Evolutionary conservation across 2,329 filamentous ascomycete species (phyloP).

Genomic region (Aureobasidium lini): DNA sequence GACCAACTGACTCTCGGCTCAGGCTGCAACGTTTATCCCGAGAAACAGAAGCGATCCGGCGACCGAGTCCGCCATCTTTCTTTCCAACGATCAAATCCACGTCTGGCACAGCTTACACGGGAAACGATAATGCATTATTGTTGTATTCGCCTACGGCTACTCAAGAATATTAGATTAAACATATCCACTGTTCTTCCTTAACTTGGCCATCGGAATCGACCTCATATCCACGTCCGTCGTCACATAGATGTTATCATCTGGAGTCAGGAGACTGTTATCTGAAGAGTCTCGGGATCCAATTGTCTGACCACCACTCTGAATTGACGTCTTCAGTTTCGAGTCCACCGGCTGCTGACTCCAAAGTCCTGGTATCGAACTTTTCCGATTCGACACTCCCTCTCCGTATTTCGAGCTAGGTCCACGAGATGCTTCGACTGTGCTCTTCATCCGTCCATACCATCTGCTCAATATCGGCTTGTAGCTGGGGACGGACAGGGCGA

Average conservation of each 20-base stretch:
- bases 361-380: not conserved
- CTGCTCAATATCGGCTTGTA: constrained; percentile 35
- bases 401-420: not conserved
- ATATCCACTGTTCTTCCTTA: not conserved
- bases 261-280: not conserved
- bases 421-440: not conserved
- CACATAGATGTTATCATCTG: constrained; percentile 7
- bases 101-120: too few relatives aligned
- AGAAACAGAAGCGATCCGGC: not conserved
- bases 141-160: too few relatives aligned
- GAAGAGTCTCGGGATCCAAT: not conserved
- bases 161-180: not conserved
- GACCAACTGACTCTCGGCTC: not conserved
- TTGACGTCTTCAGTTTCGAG: not conserved
- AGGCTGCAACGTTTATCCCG: not conserved
- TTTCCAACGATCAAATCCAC: not conserved
- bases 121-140: too few relatives aligned
- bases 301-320: not conserved
- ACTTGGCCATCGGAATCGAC: not conserved
- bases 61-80: not conserved
- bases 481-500: constrained; percentile 45
- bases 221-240: constrained; percentile 9
- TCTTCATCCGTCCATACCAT: constrained; percentile 8
- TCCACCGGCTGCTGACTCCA: not conserved
- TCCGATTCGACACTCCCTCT: not conserved